Evolutionary conservation across 495 filamentous ascomycete genomes (phyloP).

Genomic region (Aspergillus egyptiacus): DNA sequence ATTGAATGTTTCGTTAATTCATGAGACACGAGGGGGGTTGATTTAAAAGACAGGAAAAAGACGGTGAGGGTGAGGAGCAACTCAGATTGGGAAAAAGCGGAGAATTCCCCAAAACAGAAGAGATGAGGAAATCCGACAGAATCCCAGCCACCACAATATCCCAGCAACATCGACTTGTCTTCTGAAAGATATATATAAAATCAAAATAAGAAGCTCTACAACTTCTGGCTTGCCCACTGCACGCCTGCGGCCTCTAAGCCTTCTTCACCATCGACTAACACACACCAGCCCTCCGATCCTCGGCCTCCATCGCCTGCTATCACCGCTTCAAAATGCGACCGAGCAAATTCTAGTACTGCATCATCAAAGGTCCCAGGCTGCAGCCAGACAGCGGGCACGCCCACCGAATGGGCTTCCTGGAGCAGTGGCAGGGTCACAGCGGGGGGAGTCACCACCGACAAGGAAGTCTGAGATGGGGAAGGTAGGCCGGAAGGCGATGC

Average conservation of each 20-base stretch:
- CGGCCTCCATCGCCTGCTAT: slow-evolving; percentile 63
- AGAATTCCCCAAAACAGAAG: slow-evolving; percentile 2
- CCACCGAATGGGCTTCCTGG: slow-evolving; percentile 70
- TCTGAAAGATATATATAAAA: neutral
- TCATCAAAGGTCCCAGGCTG: slow-evolving; percentile 86
- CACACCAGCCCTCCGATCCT: slow-evolving; percentile 80
- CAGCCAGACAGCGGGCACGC: slow-evolving; percentile 78
- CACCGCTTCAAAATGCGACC: slow-evolving; percentile 57
- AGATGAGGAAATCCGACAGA: slow-evolving; percentile 1
- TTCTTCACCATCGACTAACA: slow-evolving; percentile 80
- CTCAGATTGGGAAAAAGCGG: slow-evolving; percentile 5
- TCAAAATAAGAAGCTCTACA: slow-evolving; percentile 20
- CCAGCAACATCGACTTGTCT: neutral
- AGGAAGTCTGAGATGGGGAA: slow-evolving; percentile 61
- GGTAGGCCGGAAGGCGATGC: slow-evolving; percentile 58
- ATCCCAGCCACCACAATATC: slow-evolving; percentile 8
- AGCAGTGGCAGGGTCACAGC: slow-evolving; percentile 62
- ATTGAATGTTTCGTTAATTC: slow-evolving; percentile 6
- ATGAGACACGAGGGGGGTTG: slow-evolving; percentile 2
- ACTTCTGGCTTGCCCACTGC: slow-evolving; percentile 38
- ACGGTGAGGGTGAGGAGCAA: neutral
- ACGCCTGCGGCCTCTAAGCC: slow-evolving; percentile 57
- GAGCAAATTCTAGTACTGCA: slow-evolving; percentile 62
- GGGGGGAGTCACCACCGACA: slow-evolving; percentile 82
- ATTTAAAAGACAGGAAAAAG: slow-evolving; percentile 5